These are phyloP conservation scores for Penicillium argentinense DNA, from an alignment of 495 filamentous ascomycete species.

Conservation along the genomic window DNA sequence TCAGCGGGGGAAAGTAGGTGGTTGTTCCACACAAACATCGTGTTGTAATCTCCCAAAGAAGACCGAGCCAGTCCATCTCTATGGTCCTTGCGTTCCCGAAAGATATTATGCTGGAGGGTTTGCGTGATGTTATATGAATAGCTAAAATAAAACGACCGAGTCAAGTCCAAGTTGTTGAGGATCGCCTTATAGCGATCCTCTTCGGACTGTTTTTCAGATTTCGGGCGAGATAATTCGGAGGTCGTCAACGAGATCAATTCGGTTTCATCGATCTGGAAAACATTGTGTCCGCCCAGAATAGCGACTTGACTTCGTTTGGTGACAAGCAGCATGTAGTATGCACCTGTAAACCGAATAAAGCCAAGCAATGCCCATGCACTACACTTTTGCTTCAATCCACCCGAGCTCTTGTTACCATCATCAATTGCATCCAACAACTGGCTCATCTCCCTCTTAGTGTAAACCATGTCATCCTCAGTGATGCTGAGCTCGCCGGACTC, in stretches of 20 bases:
- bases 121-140: slow-evolving; percentile 96
- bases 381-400: slow-evolving; percentile 87
- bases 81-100: slow-evolving; percentile 70
- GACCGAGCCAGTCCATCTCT: slow-evolving; percentile 58
- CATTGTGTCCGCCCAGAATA: slow-evolving; percentile 92
- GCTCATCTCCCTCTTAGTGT: slow-evolving; percentile 89
- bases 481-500: slow-evolving; percentile 79
- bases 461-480: slow-evolving; percentile 91
- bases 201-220: slow-evolving; percentile 79
- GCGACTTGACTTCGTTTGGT: slow-evolving; percentile 95
- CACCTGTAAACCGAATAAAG: slow-evolving; percentile 92
- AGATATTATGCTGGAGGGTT: slow-evolving; percentile 91
- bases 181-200: slow-evolving; percentile 88
- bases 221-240: slow-evolving; percentile 60
- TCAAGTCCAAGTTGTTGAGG: slow-evolving; percentile 85
- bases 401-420: slow-evolving; percentile 87
- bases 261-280: slow-evolving; percentile 95
- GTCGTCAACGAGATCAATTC: slow-evolving; percentile 84
- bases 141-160: slow-evolving; percentile 94
- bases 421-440: slow-evolving; percentile 91
- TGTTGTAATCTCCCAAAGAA: slow-evolving; percentile 69
- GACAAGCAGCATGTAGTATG: slow-evolving; percentile 96
- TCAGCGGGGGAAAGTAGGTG: slow-evolving; percentile 79
- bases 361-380: slow-evolving; percentile 92
- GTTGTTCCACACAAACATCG: slow-evolving; percentile 98